phyloP scores from a whole-genome alignment of 129 eudicot genomes.

The Artemisia tridentata region DNA sequence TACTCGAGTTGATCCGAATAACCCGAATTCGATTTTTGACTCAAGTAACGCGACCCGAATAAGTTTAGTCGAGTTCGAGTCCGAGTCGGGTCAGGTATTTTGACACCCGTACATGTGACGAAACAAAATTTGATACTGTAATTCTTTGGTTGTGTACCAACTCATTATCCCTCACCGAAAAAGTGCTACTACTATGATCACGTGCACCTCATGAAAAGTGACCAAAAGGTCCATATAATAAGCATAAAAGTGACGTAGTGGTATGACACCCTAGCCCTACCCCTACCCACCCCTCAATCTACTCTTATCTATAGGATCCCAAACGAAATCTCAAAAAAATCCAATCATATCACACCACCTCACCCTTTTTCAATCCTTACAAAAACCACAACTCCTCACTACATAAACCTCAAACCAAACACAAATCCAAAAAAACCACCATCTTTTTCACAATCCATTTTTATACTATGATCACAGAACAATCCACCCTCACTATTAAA shows the following conservation, averaged over 20 bases:
- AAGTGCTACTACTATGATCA: conserved; percentile 9
- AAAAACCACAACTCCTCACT: background rate
- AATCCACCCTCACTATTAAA: conserved; percentile 15
- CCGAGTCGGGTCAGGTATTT: too few relatives aligned
- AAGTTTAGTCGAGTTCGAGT: too few relatives aligned
- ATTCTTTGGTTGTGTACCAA: too few relatives aligned
- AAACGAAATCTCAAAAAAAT: conserved; percentile 43
- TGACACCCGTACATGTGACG: too few relatives aligned
- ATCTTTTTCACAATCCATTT: background rate
- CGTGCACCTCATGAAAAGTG: conserved; percentile 24
- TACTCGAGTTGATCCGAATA: too few relatives aligned
- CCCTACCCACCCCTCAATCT: conserved; percentile 7
- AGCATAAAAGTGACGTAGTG: conserved; percentile 7
- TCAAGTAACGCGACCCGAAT: too few relatives aligned
- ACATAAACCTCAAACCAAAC: conserved; percentile 14
- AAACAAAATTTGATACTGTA: too few relatives aligned
- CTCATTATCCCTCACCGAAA: too few relatives aligned
- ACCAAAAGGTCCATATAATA: conserved; percentile 12
- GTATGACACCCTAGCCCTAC: background rate
- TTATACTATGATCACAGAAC: conserved; percentile 24
- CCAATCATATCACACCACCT: conserved; percentile 53
- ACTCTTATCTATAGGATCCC: conserved; percentile 32
- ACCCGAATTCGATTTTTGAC: too few relatives aligned
- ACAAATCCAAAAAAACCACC: background rate
- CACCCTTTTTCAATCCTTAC: conserved; percentile 19